phyloP scores from a whole-genome alignment of 176 grass and related monocot species.

The Puya raimondii region DNA sequence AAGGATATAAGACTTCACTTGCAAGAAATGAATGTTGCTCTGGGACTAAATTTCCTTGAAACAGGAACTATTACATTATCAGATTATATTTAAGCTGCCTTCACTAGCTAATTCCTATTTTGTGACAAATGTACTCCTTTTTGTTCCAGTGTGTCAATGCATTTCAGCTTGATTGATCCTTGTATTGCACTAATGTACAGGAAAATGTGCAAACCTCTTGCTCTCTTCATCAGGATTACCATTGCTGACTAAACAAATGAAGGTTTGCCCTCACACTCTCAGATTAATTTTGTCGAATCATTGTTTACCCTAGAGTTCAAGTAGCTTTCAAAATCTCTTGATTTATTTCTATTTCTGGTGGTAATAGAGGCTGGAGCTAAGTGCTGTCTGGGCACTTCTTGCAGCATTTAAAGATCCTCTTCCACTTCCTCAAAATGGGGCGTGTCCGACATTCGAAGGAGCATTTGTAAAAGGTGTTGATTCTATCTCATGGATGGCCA shows the following conservation, averaged over 20 bases:
- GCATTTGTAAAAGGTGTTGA: slow-evolving; percentile 75
- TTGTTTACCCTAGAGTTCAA: neutral
- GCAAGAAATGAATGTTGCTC: too few relatives aligned
- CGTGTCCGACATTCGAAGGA: slow-evolving; percentile 51
- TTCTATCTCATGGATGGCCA: slow-evolving; percentile 95
- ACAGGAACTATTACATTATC: too few relatives aligned
- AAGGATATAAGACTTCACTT: too few relatives aligned
- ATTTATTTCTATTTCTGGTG: neutral
- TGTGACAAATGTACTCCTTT: neutral
- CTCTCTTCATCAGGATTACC: slow-evolving; percentile 86
- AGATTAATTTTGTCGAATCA: neutral
- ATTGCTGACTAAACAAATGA: slow-evolving; percentile 83
- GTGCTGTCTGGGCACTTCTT: slow-evolving; percentile 87
- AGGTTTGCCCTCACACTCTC: slow-evolving; percentile 33
- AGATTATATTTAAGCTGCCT: too few relatives aligned
- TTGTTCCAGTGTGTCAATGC: neutral
- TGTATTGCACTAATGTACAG: slow-evolving; percentile 20
- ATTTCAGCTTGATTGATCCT: neutral
- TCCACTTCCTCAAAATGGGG: slow-evolving; percentile 36
- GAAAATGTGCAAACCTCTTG: slow-evolving; percentile 88
- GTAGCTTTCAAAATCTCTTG: neutral
- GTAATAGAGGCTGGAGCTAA: slow-evolving; percentile 75
- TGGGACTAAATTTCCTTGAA: too few relatives aligned
- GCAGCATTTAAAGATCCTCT: slow-evolving; percentile 83
- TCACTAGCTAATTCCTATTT: neutral